Base-by-base conservation (phyloP, 306 rosid genomes). In the Inga laurina region DNA sequence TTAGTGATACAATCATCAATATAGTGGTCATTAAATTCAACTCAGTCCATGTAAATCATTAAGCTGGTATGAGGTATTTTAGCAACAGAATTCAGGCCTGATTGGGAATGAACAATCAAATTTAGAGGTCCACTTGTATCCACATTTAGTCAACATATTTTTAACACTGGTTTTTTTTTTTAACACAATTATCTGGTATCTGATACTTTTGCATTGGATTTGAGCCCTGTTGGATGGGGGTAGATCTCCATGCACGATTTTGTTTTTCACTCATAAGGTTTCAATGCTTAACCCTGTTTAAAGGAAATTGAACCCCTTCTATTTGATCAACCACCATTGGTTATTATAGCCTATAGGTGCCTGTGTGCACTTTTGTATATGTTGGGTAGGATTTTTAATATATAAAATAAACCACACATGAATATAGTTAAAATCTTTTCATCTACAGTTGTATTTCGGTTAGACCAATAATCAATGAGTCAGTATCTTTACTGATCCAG, bases 121-220 rank as follows among this genome's bases (percentile, higher is more conserved):
- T 66, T 32, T 51, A 66, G 76, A 44, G 35, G 59, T 76, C 77
- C 77, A 82, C 34, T 13, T 71, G n/a, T 59, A 71, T 65, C n/a
- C 21, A 64, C 15, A 59, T 59, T 59, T n/a, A 21, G 34, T 62
- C 68, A 27, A 4, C 4, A 24, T 62, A 27, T 11, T 62, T 62
- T 27, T 24, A 11, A 24, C 0, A 27, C 12, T 24, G 13, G 15
- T 3, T 3, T n/a, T 5, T 21, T 59, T 3, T 57, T 59, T 3
- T 22, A 21, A 21, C 9, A 59, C 34, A 59, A 10, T 59, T n/a
- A 59, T 22, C 32, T 22, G 34, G 34, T 59, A 10, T n/a, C 2
- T 59, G 66, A 59, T 8, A n/a, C 66, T 59, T n/a, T 59, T 10
- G 7, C 34, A 59, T 21, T 59, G 34, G 34, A 59, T 59, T 59